Percentiles rank a stretch among this genome's conserved stretches.
Evolutionary conservation across 352 stramenopile species (phyloP).

Genomic region (Globisporangium emineosum): DNA sequence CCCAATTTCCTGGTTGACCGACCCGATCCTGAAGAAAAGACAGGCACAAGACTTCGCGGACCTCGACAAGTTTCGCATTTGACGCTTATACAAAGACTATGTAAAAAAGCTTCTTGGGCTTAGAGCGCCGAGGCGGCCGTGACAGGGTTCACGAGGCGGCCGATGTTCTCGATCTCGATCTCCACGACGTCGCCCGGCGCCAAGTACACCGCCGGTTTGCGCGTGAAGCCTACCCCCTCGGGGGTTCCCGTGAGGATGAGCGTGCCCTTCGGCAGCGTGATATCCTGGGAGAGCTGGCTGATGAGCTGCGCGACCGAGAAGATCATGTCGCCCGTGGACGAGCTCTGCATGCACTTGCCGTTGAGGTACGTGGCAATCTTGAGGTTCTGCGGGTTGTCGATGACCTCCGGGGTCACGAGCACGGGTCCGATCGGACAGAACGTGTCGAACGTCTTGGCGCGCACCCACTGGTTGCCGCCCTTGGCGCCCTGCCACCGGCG

Average conservation of each 20-base stretch:
- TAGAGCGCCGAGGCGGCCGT: constrained; percentile 64
- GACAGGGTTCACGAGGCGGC: constrained; percentile 85
- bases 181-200: constrained; percentile 87
- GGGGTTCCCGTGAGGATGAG: constrained; percentile 90
- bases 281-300: constrained; percentile 87
- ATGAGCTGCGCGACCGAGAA: constrained; percentile 88
- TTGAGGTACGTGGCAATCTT: constrained; percentile 82
- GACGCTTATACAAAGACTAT: too few species aligned
- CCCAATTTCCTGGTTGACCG: too few species aligned
- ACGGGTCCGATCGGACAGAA: constrained; percentile 88
- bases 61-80: too few species aligned
- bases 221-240: constrained; percentile 86
- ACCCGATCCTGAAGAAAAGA: too few species aligned
- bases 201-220: constrained; percentile 84
- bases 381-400: constrained; percentile 75
- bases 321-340: constrained; percentile 89
- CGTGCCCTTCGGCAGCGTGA: constrained; percentile 82
- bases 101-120: constrained; percentile 12
- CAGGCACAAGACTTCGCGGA: too few species aligned
- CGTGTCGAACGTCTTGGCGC: constrained; percentile 89
- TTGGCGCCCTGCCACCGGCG: constrained; percentile 87
- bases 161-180: constrained; percentile 89
- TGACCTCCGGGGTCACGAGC: constrained; percentile 72
- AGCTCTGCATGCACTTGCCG: constrained; percentile 82
- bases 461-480: constrained; percentile 86